Conservation (phyloP, 805 yeast species). For the Kregervanrija pseudodelftensis region DNA sequence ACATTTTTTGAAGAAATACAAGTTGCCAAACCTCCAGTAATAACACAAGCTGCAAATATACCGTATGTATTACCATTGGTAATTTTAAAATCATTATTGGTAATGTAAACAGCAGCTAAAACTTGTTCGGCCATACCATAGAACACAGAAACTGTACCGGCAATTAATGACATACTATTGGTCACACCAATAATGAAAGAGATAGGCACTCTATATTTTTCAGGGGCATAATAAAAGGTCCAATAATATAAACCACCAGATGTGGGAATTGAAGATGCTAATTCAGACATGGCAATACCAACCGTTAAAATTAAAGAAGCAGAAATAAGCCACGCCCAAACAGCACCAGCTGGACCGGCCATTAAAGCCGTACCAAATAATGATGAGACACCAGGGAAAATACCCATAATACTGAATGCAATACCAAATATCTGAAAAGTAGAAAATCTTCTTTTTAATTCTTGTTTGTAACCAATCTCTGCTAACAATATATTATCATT, state of each 20-base stretch:
- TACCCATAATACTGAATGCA: slow-evolving; percentile 54
- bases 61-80: slow-evolving; percentile 52
- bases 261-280: slow-evolving; percentile 63
- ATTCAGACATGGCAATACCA: slow-evolving; percentile 55
- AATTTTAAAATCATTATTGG: slow-evolving; percentile 36
- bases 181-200: slow-evolving; percentile 59
- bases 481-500: slow-evolving; percentile 30
- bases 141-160: slow-evolving; percentile 57
- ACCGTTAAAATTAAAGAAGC: slow-evolving; percentile 44
- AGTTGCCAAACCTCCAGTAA: slow-evolving; percentile 43
- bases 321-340: slow-evolving; percentile 60
- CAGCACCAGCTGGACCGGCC: slow-evolving; percentile 55
- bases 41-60: slow-evolving; percentile 51
- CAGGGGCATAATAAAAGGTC: slow-evolving; percentile 62
- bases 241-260: slow-evolving; percentile 67
- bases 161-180: slow-evolving; percentile 55
- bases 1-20: slow-evolving; percentile 47
- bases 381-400: slow-evolving; percentile 57
- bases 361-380: slow-evolving; percentile 44
- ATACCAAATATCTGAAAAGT: slow-evolving; percentile 51
- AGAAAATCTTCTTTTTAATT: slow-evolving; percentile 52
- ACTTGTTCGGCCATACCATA: slow-evolving; percentile 57
- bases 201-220: slow-evolving; percentile 37
- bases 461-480: slow-evolving; percentile 57
- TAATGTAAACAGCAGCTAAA: slow-evolving; percentile 46